phyloP scores from a whole-genome alignment of 495 filamentous ascomycete genomes.

The Clavariopsis aquatica region DNA sequence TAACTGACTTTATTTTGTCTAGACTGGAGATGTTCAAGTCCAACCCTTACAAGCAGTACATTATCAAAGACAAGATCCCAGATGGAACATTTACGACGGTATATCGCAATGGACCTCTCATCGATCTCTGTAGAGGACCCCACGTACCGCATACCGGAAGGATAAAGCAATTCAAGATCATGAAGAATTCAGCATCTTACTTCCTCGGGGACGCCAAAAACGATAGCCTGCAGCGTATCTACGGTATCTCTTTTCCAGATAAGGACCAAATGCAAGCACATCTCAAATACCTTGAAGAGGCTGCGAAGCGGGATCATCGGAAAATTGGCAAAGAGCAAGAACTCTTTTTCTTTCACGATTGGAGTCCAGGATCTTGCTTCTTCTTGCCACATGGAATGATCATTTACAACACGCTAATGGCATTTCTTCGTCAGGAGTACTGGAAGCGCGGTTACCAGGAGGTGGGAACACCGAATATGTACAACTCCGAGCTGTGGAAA shows the following conservation, averaged over 20 bases:
- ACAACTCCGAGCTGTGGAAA: slow-evolving; percentile 87
- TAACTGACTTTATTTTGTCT: background rate
- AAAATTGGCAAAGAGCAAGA: slow-evolving; percentile 92
- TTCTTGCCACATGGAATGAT: slow-evolving; percentile 88
- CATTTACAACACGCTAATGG: slow-evolving; percentile 85
- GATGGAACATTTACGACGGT: slow-evolving; percentile 90
- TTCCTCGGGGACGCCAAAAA: slow-evolving; percentile 92
- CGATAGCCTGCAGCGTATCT: slow-evolving; percentile 92
- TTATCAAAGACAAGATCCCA: slow-evolving; percentile 88
- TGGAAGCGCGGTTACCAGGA: slow-evolving; percentile 93
- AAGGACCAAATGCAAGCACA: slow-evolving; percentile 91
- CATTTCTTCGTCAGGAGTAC: slow-evolving; percentile 81
- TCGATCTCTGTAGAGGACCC: slow-evolving; percentile 77
- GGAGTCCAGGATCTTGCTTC: slow-evolving; percentile 89
- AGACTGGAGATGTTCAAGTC: slow-evolving; percentile 91
- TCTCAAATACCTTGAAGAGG: slow-evolving; percentile 91
- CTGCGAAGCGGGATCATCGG: slow-evolving; percentile 90
- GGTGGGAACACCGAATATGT: slow-evolving; percentile 96
- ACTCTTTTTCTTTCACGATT: slow-evolving; percentile 93
- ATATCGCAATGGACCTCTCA: slow-evolving; percentile 80
- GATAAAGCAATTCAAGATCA: slow-evolving; percentile 90
- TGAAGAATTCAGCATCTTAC: slow-evolving; percentile 95
- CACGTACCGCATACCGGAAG: slow-evolving; percentile 91
- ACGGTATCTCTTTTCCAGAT: slow-evolving; percentile 95
- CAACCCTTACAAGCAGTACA: slow-evolving; percentile 94